Percentiles rank a stretch among this genome's conserved stretches.
These are phyloP conservation scores for Pyrrhoderma lamaoense DNA, from an alignment of 1,284 basidiomycete species.

Conservation along the genomic window DNA sequence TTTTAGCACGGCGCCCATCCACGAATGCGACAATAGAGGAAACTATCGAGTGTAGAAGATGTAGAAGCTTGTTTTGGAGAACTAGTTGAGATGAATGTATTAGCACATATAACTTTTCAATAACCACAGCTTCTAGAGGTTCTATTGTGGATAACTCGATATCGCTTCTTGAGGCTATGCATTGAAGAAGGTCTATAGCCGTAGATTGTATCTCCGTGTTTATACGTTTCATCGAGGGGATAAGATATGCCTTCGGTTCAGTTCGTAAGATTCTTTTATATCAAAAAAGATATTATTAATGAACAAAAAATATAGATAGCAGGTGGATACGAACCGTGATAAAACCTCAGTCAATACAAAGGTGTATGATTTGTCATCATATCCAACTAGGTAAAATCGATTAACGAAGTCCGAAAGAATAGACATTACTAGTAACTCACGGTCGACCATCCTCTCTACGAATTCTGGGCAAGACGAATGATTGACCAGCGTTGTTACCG, in stretches of 20 bases:
- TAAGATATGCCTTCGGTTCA: constrained; percentile 50
- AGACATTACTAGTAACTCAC: constrained; percentile 36
- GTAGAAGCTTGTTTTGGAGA: constrained; percentile 88
- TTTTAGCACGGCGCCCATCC: constrained; percentile 22
- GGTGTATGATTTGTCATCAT: constrained; percentile 41
- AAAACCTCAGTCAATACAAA: constrained; percentile 67
- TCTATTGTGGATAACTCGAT: constrained; percentile 53
- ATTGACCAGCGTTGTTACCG: constrained; percentile 51
- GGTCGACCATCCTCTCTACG: constrained; percentile 47
- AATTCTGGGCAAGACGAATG: constrained; percentile 56
- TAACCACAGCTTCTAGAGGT: constrained; percentile 61
- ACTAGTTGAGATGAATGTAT: constrained; percentile 68
- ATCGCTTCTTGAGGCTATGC: constrained; percentile 74
- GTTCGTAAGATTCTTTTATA: constrained; percentile 61
- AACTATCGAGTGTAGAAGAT: constrained; percentile 82
- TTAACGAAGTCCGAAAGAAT: too few species aligned
- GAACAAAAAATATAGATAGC: not conserved
- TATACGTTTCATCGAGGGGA: constrained; percentile 46
- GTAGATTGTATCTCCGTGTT: constrained; percentile 68
- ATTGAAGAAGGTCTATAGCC: constrained; percentile 76
- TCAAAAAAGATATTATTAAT: not conserved
- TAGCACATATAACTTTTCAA: constrained; percentile 70
- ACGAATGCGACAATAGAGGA: constrained; percentile 39
- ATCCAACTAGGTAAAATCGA: too few species aligned
- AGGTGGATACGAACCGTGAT: constrained; percentile 46